Base-by-base conservation (phyloP, 345 rosid species). In the Sonneratia alba region DNA sequence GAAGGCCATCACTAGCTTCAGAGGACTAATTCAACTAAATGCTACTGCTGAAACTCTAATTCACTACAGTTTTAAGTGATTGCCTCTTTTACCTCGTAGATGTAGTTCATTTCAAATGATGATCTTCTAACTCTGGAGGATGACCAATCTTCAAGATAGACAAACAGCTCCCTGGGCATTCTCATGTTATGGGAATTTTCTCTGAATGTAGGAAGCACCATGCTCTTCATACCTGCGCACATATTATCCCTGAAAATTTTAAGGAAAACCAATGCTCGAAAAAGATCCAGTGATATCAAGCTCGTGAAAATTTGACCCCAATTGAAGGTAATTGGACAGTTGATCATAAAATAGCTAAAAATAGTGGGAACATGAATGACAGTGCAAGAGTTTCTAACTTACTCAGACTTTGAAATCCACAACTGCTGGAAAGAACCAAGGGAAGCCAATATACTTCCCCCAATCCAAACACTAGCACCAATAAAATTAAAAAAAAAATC, bases 321-420 rank as follows among this genome's bases (percentile, higher is more conserved):
- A 12, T 0, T 21, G 18, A 22, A 16, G 59, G 32, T 27, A 57
- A 57, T 13, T 47, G 51, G 15, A 4, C 6, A 53, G 22, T 18
- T 3, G 8, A 53, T 16, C 53, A 18, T 16, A 5, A 53, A 53
- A 21, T 21, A 53, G n/a, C 59, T 53, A 4, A 18, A 18, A 53
- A 19, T 7, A 2, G 22, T 13, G 64, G 22, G 22, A 22, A 11
- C 13, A 13, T 62, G 66, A 27, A 27, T 15, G 18, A 13, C 14
- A 62, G 38, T 14, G 18, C 6, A 69, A 69, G 59, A 21, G 38
- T 12, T 2, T 51, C 3, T 3, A 53, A 70, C 90, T 83, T 83
- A 90, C 96, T 90, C 93, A 0, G 91, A 75, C 80, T 86, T 87
- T 65, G 99, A 96, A 86, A 96, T 88, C 98, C 98, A 96, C 99